Base-by-base conservation (phyloP, 2,329 filamentous ascomycete genomes). In the Tolypocladium sp. region DNA sequence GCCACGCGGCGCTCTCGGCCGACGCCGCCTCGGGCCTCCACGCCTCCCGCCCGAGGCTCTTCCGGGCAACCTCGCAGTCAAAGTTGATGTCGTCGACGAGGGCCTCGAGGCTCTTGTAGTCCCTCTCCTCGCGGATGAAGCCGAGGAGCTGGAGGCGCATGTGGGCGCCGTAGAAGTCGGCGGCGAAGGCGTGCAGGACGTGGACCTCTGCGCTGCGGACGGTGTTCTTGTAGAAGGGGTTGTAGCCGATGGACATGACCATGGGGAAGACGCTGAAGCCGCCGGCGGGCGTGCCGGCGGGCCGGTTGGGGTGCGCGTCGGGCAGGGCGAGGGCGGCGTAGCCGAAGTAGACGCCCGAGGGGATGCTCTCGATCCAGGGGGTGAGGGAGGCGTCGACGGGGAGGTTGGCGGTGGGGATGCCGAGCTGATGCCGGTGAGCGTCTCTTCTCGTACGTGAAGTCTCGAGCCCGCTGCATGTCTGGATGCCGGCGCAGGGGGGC, bases 381-480 rank as follows among this genome's bases (percentile, higher is more conserved):
- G 79, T 75, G 8, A 80, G 73, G 67, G 84, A 68, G 58, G 81
- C 79, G 73, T 89, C 87, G 56, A 93, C 88, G 67, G 86, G 86
- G 52, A 97, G 85, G 79, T 97, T 99, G 71, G 94, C 94, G 2
- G 94, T 97, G 2, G 94, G 94, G 71, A 97, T 97, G 66, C 93
- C 93, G 70, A 97, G 90, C 87, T 95, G 62, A 37, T 22, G 38
- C 35, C 25, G 49, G 61, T 62, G 20, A 53, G 49, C 49, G 53
- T n/a, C n/a, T n/a, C n/a, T n/a, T n/a, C n/a, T n/a, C n/a, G n/a
- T n/a, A n/a, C n/a, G n/a, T n/a, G n/a, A n/a, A n/a, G n/a, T n/a
- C n/a, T n/a, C n/a, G n/a, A n/a, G n/a, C n/a, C n/a, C n/a, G n/a
- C n/a, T n/a, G n/a, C n/a, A n/a, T n/a, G n/a, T n/a, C n/a, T n/a